Evolutionary conservation across 2,329 filamentous ascomycete species (phyloP).

Genomic region (Plectosphaerella sp.): DNA sequence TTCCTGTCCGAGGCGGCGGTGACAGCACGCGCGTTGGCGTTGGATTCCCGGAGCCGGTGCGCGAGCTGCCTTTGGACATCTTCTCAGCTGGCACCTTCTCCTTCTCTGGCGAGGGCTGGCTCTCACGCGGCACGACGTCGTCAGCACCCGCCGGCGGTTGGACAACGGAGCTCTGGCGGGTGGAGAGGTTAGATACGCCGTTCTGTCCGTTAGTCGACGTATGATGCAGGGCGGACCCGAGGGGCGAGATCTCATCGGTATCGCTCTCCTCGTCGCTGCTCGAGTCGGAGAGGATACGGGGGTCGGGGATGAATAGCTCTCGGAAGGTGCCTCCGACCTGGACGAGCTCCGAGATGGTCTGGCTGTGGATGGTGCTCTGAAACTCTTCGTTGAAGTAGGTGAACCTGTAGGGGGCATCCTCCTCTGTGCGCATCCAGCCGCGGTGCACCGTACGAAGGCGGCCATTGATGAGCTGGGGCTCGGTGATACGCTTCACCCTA

Average conservation of each 20-base stretch:
- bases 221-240: conserved; percentile 13
- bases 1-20: conserved; percentile 15
- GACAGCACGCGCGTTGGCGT: conserved; percentile 43
- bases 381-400: conserved; percentile 99
- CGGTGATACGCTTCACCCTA: conserved; percentile 85
- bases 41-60: conserved; percentile 36
- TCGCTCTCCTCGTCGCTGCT: conserved; percentile 39
- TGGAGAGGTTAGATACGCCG: conserved; percentile 37
- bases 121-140: neutral
- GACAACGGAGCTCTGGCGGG: conserved; percentile 40
- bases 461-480: conserved; percentile 88
- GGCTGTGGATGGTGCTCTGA: conserved; percentile 90
- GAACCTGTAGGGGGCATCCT: conserved; percentile 89
- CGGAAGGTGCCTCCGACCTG: conserved; percentile 80
- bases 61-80: conserved; percentile 22
- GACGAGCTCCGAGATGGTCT: conserved; percentile 88
- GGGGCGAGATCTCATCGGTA: neutral
- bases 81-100: conserved; percentile 10
- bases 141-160: conserved; percentile 21
- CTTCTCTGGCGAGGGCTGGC: neutral
- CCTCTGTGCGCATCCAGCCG: conserved; percentile 81
- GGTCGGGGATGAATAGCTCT: conserved; percentile 88
- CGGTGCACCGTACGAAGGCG: conserved; percentile 75
- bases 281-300: conserved; percentile 67
- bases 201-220: conserved; percentile 23